Evolutionary conservation across 495 filamentous ascomycete genomes (phyloP), one percentile per base, ranked within the genome.

Genomic region (Neurospora terricola): DNA sequence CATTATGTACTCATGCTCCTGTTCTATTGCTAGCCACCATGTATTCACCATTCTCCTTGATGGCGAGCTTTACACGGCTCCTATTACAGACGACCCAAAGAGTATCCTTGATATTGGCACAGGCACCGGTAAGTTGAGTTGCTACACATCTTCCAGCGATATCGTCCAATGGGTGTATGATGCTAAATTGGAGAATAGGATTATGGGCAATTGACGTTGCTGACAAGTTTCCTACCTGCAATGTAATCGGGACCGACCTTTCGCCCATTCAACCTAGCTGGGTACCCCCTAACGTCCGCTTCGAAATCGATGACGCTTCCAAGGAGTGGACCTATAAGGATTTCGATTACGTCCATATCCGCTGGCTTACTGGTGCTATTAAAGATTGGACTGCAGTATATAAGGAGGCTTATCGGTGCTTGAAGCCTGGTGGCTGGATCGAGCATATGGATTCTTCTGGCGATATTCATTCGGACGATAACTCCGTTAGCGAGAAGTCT

Each of bases 241-340:
- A 85, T 21, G 83, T 91, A 36, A 77, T 88, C 45, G 90, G 90
- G 18, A 88, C 88, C 14, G 90, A 92, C 76, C 82, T 91, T 42
- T 88, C 86, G 21, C 83, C 86, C 0, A 88, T 88, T 70, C 87
- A 89, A 72, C 84, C 84, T 0, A 72, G 76, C 40, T 81, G 82
- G 80, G 80, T 83, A 5, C 84, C 84, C 4, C 82, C 82, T 7
- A 86, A 86, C 73, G 76, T 85, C 8, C 70, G 77, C 14, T 88
- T 88, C 72, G 82, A 86, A 71, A 81, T 88, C 40, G 86, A 88
- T 72, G 87, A 88, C 74, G 77, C 82, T 42, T 81, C 85, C 12
- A 73, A 74, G 2, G 77, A 79, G 7, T 88, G 86, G 86, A 81
- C 80, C 48, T 87, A 83, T 75, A 71, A 79, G 0, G 75, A 75